Conservation (phyloP, 192 early-diverging fungal genomes). For the Neocallimastix lanati region DNA sequence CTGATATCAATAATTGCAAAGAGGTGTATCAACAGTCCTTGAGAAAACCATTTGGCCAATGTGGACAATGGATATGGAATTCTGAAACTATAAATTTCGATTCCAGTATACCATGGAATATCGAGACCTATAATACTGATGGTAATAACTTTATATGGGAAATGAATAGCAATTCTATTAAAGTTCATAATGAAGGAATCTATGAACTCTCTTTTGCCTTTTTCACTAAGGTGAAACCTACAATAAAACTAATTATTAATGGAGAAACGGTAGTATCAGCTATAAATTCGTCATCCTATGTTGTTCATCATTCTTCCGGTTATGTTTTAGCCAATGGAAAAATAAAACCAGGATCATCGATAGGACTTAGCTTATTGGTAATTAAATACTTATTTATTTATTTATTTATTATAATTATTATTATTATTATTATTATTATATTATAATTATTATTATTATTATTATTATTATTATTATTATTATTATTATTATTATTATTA, state of each 20-base stretch:
- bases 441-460: no score
- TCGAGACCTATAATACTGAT: constrained; percentile 25
- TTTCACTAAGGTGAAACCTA: constrained; percentile 19
- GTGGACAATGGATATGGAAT: constrained; percentile 29
- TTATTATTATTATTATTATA: no score
- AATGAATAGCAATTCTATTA: constrained; percentile 7
- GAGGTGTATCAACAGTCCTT: constrained; percentile 7
- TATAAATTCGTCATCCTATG: no score
- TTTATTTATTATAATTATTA: no score
- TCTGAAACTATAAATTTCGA: constrained; percentile 14
- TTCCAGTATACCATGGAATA: constrained; percentile 21
- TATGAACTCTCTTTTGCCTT: constrained; percentile 28
- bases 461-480: no score
- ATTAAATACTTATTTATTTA: no score
- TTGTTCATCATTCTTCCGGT: no score
- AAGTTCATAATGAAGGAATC: constrained; percentile 17
- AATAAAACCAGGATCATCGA: no score
- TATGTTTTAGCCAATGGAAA: no score
- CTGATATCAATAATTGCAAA: constrained; percentile 21
- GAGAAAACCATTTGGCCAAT: constrained; percentile 15
- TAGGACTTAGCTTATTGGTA: no score
- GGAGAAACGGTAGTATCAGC: background rate
- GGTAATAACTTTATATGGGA: constrained; percentile 25
- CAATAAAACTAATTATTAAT: constrained; percentile 27
- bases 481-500: no score